Base-by-base conservation (phyloP, 2,329 filamentous ascomycete genomes). In the Mycosphaerella sp. region DNA sequence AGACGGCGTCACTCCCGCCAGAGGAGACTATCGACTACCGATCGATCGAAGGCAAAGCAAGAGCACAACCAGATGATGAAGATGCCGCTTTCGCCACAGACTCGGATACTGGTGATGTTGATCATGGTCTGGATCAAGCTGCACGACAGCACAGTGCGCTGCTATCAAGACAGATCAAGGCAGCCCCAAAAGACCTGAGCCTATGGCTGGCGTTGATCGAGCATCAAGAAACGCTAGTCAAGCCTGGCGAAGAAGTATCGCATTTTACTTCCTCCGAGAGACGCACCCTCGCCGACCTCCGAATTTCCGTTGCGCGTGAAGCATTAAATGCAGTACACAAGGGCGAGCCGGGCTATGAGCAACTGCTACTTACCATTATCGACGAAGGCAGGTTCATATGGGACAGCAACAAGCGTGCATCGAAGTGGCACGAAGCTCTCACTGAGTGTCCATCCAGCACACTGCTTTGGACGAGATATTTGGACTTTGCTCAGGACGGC, bases 201-300 rank as follows among this genome's bases (percentile, higher is more conserved):
- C 77, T 82, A 14, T 97, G 92, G 92, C 70, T 95, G 12, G 77
- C 81, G 38, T 76, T 96, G n/a, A 85, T 92, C 44, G 74, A 83
- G 6, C 83, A 95, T 57, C 92, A 97, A 71, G 83, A 89, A 57
- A 69, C 71, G 2, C 75, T 95, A 52, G 72, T 92, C 41, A 73
- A 74, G 48, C 72, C 76, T 23, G 75, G 76, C 42, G 66, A 65
- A 56, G 74, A 73, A 64, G 76, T 66, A 41, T 75, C 70, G 39
- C 69, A 65, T 31, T 73, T 76, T 23, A 83, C 81, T 0, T 73
- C 75, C 29, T 80, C 83, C 2, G 86, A 93, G 64, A 74, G 76
- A 48, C 79, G 78, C 57, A 85, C 85, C 58, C 81, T 88, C 51
- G 84, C 89, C 3, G 86, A 93, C 59, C 82, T 95, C 52, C 92